A percentile compares a stretch with the other conserved stretches of the same genome.
phyloP scores from a whole-genome alignment of 176 grass and related monocot genomes.

The Aegilops sharonensis region DNA sequence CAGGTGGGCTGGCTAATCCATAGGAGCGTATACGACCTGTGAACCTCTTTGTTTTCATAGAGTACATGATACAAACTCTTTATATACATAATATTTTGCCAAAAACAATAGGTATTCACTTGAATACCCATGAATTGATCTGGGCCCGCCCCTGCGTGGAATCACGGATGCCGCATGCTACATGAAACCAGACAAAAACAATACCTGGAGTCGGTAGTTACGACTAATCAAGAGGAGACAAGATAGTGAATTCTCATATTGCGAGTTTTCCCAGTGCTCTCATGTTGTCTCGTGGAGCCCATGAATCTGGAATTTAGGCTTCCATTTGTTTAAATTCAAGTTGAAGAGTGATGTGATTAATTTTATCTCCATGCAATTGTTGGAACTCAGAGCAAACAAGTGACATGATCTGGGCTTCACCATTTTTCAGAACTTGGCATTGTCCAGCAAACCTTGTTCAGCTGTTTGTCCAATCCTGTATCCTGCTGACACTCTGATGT shows the following conservation, averaged over 20 bases:
- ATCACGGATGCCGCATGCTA: not conserved
- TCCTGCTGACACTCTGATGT: not conserved
- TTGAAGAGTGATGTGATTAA: not conserved
- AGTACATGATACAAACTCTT: too few species aligned
- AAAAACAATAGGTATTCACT: too few species aligned
- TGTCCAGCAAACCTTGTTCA: slow-evolving; percentile 2
- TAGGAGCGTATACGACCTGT: too few species aligned
- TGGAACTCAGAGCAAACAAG: not conserved
- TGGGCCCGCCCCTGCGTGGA: too few species aligned
- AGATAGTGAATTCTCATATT: not conserved
- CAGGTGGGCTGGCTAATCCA: too few species aligned
- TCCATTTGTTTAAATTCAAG: not conserved
- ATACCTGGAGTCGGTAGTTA: not conserved
- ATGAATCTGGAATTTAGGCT: not conserved
- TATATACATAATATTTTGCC: too few species aligned
- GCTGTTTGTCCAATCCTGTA: not conserved
- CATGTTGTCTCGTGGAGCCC: not conserved
- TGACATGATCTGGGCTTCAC: not conserved
- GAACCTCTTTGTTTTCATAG: too few species aligned
- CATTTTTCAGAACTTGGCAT: not conserved
- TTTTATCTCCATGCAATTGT: not conserved
- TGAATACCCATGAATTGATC: too few species aligned
- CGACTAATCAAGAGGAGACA: not conserved
- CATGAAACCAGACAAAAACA: not conserved
- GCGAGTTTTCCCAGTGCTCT: not conserved